Percentiles rank a stretch among this genome's conserved stretches.
Conservation (phyloP, 2,329 filamentous ascomycete genomes). For the Fusarium kyushuense region DNA sequence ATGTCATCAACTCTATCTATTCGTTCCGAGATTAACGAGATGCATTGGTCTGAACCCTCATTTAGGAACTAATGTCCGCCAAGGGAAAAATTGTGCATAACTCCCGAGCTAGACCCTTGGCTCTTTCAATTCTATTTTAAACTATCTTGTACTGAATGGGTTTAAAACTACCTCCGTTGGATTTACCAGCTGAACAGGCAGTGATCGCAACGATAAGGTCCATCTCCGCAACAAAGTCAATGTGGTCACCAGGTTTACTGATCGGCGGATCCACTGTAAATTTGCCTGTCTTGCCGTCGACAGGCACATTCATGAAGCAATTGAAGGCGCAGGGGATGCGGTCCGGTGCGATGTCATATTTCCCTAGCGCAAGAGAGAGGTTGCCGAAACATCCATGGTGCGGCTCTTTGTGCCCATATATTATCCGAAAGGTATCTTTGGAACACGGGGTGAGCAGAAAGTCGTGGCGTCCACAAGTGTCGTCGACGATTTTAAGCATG, state of each 20-base stretch:
- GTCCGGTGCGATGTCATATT: constrained; percentile 4
- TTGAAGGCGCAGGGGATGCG: constrained; percentile 13
- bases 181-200: constrained; percentile 9
- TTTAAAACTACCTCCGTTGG: constrained; percentile 6
- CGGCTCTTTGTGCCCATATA: constrained; percentile 7
- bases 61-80: neutral
- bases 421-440: constrained; percentile 17
- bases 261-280: constrained; percentile 4
- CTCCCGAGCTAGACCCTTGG: neutral
- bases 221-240: constrained; percentile 10
- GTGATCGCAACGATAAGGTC: constrained; percentile 11
- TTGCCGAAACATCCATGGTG: constrained; percentile 21
- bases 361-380: neutral
- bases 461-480: constrained; percentile 13
- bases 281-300: constrained; percentile 8
- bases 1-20: neutral
- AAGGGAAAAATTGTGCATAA: neutral
- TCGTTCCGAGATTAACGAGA: neutral
- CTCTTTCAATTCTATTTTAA: neutral
- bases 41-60: neutral
- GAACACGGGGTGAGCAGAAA: constrained; percentile 11
- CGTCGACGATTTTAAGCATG: constrained; percentile 8
- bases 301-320: constrained; percentile 14
- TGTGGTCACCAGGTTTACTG: constrained; percentile 5
- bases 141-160: constrained; percentile 6